Percentiles rank a stretch among this genome's conserved stretches.
These are phyloP conservation scores for Calonectria pseudoturangicola DNA, from an alignment of 2,329 filamentous ascomycete genomes.

Conservation along the genomic window DNA sequence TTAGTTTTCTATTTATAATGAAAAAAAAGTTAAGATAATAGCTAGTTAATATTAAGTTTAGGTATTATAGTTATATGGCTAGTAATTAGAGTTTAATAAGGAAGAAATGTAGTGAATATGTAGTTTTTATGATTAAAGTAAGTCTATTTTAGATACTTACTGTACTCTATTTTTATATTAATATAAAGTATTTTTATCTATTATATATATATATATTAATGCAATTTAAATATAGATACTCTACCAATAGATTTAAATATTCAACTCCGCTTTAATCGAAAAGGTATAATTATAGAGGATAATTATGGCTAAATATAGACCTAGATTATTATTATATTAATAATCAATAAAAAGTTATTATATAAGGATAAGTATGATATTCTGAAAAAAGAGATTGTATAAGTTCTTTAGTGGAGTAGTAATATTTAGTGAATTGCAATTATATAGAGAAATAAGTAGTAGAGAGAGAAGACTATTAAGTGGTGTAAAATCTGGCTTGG, in stretches of 20 bases:
- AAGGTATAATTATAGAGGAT: too few relatives aligned
- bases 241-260: neutral
- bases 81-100: neutral
- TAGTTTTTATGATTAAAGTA: neutral
- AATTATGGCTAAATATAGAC: neutral
- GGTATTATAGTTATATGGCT: neutral
- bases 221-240: neutral
- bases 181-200: neutral
- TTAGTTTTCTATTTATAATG: conserved; percentile 1
- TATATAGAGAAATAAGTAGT: neutral
- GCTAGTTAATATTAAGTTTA: too few relatives aligned
- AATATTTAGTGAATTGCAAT: neutral
- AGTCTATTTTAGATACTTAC: neutral
- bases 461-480: neutral
- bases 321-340: too few relatives aligned
- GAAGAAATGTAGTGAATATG: neutral
- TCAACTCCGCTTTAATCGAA: neutral
- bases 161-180: neutral
- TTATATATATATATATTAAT: neutral
- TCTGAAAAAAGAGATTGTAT: neutral
- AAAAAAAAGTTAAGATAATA: neutral
- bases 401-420: neutral
- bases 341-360: conserved; percentile 4
- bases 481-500: neutral
- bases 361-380: neutral